These are phyloP conservation scores for Seiridium cupressi DNA, from an alignment of 2,329 filamentous ascomycete genomes.

Conservation along the genomic window DNA sequence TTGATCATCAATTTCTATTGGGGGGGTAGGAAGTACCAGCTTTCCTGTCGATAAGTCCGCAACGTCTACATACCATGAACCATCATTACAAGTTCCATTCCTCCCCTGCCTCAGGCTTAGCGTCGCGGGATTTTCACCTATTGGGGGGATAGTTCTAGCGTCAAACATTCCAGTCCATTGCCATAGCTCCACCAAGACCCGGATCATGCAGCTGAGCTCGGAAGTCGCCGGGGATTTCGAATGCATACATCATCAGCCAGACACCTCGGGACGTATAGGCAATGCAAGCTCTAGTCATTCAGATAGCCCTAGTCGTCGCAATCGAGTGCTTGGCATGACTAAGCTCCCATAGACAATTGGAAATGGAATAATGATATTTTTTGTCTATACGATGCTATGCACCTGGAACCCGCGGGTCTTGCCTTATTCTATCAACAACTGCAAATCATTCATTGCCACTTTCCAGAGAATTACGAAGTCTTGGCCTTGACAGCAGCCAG, in stretches of 20 bases:
- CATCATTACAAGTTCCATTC: not conserved
- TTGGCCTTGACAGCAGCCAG: conserved; percentile 59
- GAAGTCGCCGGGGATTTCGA: not conserved
- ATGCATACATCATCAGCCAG: not conserved
- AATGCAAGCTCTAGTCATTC: not conserved
- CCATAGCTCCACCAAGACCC: not conserved
- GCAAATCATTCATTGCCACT: not conserved
- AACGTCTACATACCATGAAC: not conserved
- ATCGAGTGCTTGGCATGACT: not conserved
- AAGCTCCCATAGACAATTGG: no score
- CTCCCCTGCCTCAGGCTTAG: not conserved
- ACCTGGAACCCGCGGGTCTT: not conserved
- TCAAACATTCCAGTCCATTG: not conserved
- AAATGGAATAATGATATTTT: not conserved
- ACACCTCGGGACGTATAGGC: no score
- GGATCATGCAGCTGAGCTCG: not conserved
- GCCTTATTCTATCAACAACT: not conserved
- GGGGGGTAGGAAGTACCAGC: no score
- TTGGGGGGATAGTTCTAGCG: not conserved
- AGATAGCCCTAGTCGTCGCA: not conserved
- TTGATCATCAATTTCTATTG: no score
- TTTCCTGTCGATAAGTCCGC: no score
- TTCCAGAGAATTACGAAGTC: conserved; percentile 15
- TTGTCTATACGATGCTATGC: conserved; percentile 1
- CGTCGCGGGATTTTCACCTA: not conserved